Conservation (phyloP, 768 basidiomycete genomes). For the Ramaria rubella region DNA sequence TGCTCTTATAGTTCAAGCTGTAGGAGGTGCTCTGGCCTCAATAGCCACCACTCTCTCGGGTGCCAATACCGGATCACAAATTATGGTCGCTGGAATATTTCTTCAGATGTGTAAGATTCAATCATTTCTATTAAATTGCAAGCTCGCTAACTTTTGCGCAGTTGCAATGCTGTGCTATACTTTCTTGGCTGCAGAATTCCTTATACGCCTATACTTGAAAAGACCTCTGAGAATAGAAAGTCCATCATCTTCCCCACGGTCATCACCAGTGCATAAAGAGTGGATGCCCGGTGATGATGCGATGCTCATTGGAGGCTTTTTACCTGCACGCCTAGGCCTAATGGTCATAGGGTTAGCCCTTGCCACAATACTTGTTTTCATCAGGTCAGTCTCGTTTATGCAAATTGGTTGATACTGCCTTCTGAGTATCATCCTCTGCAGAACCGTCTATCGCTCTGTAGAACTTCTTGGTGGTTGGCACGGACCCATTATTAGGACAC, state of each 20-base stretch:
- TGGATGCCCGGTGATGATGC: neutral
- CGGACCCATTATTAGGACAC: neutral
- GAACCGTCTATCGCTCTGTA: neutral
- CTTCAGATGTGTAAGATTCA: conserved; percentile 43
- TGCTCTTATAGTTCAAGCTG: neutral
- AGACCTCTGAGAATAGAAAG: too few species aligned
- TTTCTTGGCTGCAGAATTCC: conserved; percentile 38
- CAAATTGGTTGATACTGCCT: neutral
- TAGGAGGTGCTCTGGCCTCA: neutral
- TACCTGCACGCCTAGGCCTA: conserved; percentile 13
- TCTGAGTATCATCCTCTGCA: neutral
- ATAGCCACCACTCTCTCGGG: neutral
- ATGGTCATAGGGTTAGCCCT: conserved; percentile 20
- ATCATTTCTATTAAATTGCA: neutral
- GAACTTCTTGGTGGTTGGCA: neutral
- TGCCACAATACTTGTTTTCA: conserved; percentile 37
- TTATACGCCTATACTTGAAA: conserved; percentile 30
- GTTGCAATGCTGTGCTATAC: conserved; percentile 39
- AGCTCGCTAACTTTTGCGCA: neutral
- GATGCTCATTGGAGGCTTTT: neutral
- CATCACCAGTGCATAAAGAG: neutral
- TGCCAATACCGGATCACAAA: conserved; percentile 23
- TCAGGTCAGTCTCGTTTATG: conserved; percentile 32
- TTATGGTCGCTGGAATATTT: conserved; percentile 59
- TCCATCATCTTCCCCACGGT: too few species aligned